Conservation (phyloP, 2,329 filamentous ascomycete species). For the Aspergillus ruber region DNA sequence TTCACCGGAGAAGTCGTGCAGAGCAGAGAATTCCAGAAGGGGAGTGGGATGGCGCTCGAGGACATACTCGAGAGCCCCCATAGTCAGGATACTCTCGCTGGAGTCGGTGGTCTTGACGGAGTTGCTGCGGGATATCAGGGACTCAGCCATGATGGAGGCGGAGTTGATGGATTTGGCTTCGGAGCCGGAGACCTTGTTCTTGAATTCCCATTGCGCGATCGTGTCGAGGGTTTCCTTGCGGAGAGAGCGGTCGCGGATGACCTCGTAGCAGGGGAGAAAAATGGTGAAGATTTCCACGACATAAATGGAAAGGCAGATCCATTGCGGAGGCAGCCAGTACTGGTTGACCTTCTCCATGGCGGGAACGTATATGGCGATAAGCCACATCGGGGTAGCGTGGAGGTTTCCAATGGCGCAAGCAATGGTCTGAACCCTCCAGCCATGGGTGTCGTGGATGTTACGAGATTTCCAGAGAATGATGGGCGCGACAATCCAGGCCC, state of each 20-base stretch:
- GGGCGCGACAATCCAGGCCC: conserved; percentile 16
- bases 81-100: conserved; percentile 49
- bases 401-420: conserved; percentile 45
- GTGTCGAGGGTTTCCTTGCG: conserved; percentile 30
- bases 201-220: conserved; percentile 34
- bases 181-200: conserved; percentile 17
- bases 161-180: conserved; percentile 24
- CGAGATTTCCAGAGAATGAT: conserved; percentile 54
- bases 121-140: conserved; percentile 24
- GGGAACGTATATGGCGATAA: conserved; percentile 50
- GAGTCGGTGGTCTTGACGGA: conserved; percentile 34
- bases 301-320: conserved; percentile 56
- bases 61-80: conserved; percentile 57
- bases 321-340: conserved; percentile 56
- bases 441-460: conserved; percentile 57
- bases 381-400: conserved; percentile 62
- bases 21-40: conserved; percentile 58
- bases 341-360: conserved; percentile 48
- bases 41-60: conserved; percentile 53
- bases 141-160: conserved; percentile 23
- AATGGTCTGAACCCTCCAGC: conserved; percentile 60
- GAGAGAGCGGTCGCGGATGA: conserved; percentile 33
- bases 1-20: conserved; percentile 63
- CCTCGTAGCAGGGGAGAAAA: conserved; percentile 57
- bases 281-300: conserved; percentile 59